Evolutionary conservation across 257 asterid genomes (phyloP), one percentile per base, ranked within the genome.

Genomic region (Osmanthus fragrans): DNA sequence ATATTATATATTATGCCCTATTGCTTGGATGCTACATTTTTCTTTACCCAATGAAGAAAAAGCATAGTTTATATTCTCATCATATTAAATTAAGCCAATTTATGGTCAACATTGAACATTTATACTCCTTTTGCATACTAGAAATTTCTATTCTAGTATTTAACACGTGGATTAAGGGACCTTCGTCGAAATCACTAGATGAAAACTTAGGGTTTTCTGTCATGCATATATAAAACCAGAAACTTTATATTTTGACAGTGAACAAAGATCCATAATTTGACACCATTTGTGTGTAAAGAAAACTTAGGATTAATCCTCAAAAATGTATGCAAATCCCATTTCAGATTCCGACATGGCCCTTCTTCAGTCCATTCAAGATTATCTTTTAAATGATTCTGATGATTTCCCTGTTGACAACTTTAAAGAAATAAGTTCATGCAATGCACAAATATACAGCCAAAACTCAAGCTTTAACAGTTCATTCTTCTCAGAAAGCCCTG

Each of bases 311-410:
- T n/a, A n/a, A 30, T 12, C 32, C 69, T 25, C 3, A 19, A 76
- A 66, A 73, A 80, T 83, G 86, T 66, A 75, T 72, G 32, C 64
- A 72, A 71, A 75, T 66, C 54, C 56, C 51, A 16, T 45, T 18
- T 77, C 85, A 4, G 79, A 77, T 40, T 45, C 67, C 9, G 77
- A 84, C 71, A 30, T 42, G 30, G 58, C 60, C 23, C 25, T 77
- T 21, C 83, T 80, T 29, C 68, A 80, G 69, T 65, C 73, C 40
- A 54, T 83, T 4, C 75, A 80, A 73, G 45, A 75, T 12, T 78
- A 32, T 76, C 86, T 83, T 21, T 47, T 83, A 6, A 81, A 56
- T 37, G 82, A 82, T 65, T 71, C 34, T 7, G 85, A 82, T 68
- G 30, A 68, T 32, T 79, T 72, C 34, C 7, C 68, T 10, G 21